Evolutionary conservation across 139 green algal species (phyloP).

Genomic region (Tetraselmis chui): DNA sequence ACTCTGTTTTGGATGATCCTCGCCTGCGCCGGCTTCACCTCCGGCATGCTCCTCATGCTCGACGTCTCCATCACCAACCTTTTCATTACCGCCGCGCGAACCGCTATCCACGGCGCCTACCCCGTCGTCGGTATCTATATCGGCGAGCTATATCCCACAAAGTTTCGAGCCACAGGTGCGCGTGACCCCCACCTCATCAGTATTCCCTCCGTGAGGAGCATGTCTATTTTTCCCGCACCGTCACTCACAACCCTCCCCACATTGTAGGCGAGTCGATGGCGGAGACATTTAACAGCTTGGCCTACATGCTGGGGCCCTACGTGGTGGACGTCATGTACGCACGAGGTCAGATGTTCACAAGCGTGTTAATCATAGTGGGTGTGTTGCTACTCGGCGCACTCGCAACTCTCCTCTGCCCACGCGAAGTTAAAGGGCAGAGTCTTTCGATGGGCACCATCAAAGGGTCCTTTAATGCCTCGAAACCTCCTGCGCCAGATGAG

Average conservation of each 20-base stretch:
- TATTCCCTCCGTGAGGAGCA: not conserved
- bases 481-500: not conserved
- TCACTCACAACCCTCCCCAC: too few species aligned
- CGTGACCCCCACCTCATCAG: not conserved
- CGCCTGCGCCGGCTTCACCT: not conserved
- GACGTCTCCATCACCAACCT: not conserved
- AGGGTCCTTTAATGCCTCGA: not conserved
- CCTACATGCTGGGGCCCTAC: not conserved
- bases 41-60: not conserved
- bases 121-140: not conserved
- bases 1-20: not conserved
- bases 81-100: not conserved
- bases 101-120: not conserved
- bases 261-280: not conserved
- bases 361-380: not conserved
- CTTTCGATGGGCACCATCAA: not conserved
- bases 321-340: not conserved
- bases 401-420: not conserved
- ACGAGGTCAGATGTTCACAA: not conserved
- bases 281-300: not conserved
- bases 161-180: not conserved
- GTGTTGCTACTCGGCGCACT: not conserved
- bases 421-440: not conserved
- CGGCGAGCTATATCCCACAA: not conserved
- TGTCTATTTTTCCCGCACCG: not conserved